A percentile compares a stretch with the other conserved stretches of the same genome.
Conservation (phyloP, 1,284 basidiomycete species). For the Cutaneotrichosporon mucoides region DNA sequence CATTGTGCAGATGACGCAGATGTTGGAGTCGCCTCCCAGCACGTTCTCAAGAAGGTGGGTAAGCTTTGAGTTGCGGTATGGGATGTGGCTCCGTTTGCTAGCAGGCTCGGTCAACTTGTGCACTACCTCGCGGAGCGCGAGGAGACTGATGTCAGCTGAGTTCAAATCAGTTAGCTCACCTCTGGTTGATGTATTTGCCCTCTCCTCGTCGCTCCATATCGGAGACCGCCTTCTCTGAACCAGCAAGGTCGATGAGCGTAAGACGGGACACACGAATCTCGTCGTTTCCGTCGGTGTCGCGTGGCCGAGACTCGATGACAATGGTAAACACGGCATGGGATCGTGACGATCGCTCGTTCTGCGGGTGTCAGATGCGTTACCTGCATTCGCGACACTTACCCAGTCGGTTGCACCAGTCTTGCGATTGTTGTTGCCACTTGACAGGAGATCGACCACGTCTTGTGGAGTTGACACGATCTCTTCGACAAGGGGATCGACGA, state of each 20-base stretch:
- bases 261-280: slow-evolving; percentile 46
- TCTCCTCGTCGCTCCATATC: slow-evolving; percentile 55
- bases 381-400: slow-evolving; percentile 27
- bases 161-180: slow-evolving; percentile 24
- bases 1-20: slow-evolving; percentile 57
- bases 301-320: slow-evolving; percentile 46
- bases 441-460: slow-evolving; percentile 53
- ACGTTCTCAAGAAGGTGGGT: slow-evolving; percentile 57
- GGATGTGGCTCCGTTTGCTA: slow-evolving; percentile 50
- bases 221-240: slow-evolving; percentile 56
- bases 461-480: slow-evolving; percentile 53
- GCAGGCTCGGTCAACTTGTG: slow-evolving; percentile 54
- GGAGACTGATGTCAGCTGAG: slow-evolving; percentile 36
- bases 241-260: slow-evolving; percentile 52
- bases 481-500: slow-evolving; percentile 53
- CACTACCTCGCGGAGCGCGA: slow-evolving; percentile 56
- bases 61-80: slow-evolving; percentile 57
- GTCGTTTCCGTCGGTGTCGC: slow-evolving; percentile 34
- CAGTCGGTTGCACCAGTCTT: slow-evolving; percentile 57
- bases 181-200: slow-evolving; percentile 58
- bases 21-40: slow-evolving; percentile 55
- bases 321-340: slow-evolving; percentile 57
- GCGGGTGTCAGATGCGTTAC: not conserved
- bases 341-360: slow-evolving; percentile 55
- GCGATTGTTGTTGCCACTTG: slow-evolving; percentile 52